Evolutionary conservation across 345 rosid genomes (phyloP), one percentile per base, ranked within the genome.

Genomic region (Sonneratia alba): DNA sequence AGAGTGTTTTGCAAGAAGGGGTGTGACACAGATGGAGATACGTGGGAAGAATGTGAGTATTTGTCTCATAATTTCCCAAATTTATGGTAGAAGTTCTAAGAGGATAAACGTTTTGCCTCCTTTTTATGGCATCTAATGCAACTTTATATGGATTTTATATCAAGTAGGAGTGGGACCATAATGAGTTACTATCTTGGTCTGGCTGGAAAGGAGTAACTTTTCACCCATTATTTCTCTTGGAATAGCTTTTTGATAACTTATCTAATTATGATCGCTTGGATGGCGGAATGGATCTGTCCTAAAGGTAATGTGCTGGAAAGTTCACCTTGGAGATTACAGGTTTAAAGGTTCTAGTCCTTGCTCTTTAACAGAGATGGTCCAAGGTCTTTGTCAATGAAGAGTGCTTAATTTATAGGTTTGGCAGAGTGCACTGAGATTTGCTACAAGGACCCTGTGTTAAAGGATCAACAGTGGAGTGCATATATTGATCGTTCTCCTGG

Each of bases 1-100:
- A 88, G 99, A 79, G 96, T 95, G n/a, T 95, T 95, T 77, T 95
- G 99, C 91, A 95, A 95, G 77, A 95, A 95, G 79, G 99, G 92
- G 7, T 95, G 99, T 68, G 84, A 79, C 67, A 70, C 93, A 6
- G 94, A 90, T 18, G 90, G 94, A 72, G 97, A 92, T 45, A 83
- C 97, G 24, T 95, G 91, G 90, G 98, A 92, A 80, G 98, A 95
- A 77, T 95, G 99, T 90, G 83, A 86, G 99, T 75, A 67, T 34
- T 24, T 62, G 63, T 81, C 53, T 51, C 71, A 18, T 77, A 14
- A 45, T 69, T 32, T 38, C 24, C 55, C 71, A 73, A 18, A 2
- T 45, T 68, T 24, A 38, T 43, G 34, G 49, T 68, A n/a, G 56
- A 24, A 43, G 69, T 45, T 40, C 27, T 67, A 22, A 15, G 22